Evolutionary conservation across 192 early-diverging fungal species (phyloP).

Genomic region (Backusella luteola): DNA sequence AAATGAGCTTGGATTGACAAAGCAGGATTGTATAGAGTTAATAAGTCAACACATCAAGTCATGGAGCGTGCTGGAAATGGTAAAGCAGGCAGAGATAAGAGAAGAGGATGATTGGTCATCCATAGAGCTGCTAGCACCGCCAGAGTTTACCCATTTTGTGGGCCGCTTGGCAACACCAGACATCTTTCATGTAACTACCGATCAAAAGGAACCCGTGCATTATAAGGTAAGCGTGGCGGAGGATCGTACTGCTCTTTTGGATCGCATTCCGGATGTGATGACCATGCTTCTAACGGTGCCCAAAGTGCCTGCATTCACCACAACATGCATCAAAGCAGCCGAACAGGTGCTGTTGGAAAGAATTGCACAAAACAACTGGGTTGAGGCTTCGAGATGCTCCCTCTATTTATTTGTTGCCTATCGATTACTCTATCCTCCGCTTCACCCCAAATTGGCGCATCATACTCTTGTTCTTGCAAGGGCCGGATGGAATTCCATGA

Average conservation of each 20-base stretch:
- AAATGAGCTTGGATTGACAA: not conserved
- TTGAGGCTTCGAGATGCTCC: constrained; percentile 15
- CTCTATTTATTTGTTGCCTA: constrained; percentile 22
- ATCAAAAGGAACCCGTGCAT: not conserved
- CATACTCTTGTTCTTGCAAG: constrained; percentile 19
- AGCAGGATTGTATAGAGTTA: not conserved
- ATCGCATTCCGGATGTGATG: not conserved
- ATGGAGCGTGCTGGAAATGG: constrained; percentile 6
- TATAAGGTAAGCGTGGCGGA: not conserved
- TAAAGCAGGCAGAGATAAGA: constrained; percentile 7
- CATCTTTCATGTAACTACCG: not conserved
- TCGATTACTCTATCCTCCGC: constrained; percentile 19
- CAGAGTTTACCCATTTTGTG: constrained; percentile 21
- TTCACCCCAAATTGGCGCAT: constrained; percentile 19
- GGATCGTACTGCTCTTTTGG: not conserved
- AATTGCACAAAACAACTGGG: constrained; percentile 22
- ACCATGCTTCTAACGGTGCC: not conserved
- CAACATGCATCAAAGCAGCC: not conserved
- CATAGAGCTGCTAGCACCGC: not conserved
- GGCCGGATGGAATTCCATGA: constrained; percentile 27
- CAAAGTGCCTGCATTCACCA: not conserved
- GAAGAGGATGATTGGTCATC: not conserved
- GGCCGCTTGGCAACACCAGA: constrained; percentile 9
- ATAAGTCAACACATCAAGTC: not conserved
- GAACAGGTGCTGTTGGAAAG: not conserved